These are phyloP conservation scores for Pythium rhizo-oryzae DNA, from an alignment of 352 stramenopile species.

Conservation along the genomic window DNA sequence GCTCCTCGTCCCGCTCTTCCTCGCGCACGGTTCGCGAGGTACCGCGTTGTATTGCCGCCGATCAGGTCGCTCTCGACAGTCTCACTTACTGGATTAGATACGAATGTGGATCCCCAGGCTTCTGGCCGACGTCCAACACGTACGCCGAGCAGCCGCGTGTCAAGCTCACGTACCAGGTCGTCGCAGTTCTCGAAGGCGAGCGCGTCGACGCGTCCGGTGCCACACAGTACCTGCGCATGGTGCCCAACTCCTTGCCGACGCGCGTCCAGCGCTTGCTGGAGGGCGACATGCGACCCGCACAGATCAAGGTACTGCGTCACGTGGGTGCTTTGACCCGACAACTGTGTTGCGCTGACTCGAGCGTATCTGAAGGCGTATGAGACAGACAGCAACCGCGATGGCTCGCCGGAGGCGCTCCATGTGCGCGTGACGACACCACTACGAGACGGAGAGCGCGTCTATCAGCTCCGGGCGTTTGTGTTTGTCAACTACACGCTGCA, in stretches of 20 bases:
- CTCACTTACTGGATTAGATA: background rate
- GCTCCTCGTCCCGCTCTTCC: conserved; percentile 53
- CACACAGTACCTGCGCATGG: conserved; percentile 25
- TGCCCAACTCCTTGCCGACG: conserved; percentile 50
- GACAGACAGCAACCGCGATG: conserved; percentile 54
- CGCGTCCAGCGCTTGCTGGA: conserved; percentile 51
- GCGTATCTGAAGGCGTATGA: conserved; percentile 35
- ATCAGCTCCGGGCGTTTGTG: conserved; percentile 46
- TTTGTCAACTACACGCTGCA: conserved; percentile 68
- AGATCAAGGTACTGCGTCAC: conserved; percentile 39
- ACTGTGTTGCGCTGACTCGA: conserved; percentile 8
- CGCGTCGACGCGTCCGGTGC: conserved; percentile 8
- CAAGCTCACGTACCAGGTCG: conserved; percentile 57
- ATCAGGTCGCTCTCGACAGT: background rate
- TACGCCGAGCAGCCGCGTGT: conserved; percentile 70
- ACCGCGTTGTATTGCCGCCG: background rate
- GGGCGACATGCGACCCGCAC: conserved; percentile 35
- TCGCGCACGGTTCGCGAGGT: conserved; percentile 60
- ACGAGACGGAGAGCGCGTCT: conserved; percentile 45
- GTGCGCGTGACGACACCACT: conserved; percentile 56
- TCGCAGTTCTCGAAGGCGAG: conserved; percentile 66
- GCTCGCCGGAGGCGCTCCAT: conserved; percentile 53
- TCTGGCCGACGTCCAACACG: conserved; percentile 59
- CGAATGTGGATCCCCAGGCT: conserved; percentile 34
- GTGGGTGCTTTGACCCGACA: no score